A percentile compares a stretch with the other conserved stretches of the same genome.
Conservation (phyloP, 2,329 filamentous ascomycete species). For the Aspergillus quadrilineatus region DNA sequence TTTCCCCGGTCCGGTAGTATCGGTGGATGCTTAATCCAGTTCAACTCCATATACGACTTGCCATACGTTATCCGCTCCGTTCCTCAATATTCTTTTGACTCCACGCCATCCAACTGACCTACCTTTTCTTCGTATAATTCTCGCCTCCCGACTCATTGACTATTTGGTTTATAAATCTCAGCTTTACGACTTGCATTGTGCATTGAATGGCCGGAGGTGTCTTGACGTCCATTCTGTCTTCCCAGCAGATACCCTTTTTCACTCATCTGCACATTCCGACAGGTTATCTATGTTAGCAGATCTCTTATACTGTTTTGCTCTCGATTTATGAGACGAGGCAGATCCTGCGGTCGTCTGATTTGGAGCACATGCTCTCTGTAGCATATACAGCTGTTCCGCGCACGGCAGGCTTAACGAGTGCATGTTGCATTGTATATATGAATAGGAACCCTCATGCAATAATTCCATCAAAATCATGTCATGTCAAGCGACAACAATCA, state of each 20-base stretch:
- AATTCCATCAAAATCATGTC: neutral
- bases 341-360: neutral
- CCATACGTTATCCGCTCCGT: neutral
- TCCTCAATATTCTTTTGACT: neutral
- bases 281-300: neutral
- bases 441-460: conserved; percentile 10
- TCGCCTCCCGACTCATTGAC: conserved; percentile 14
- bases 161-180: conserved; percentile 7
- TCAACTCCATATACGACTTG: neutral
- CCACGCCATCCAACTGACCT: neutral
- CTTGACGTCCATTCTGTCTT: conserved; percentile 15
- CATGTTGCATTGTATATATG: conserved; percentile 6
- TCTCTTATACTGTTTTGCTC: neutral
- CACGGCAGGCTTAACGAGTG: neutral
- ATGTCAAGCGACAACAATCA: neutral
- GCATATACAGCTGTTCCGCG: neutral
- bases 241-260: conserved; percentile 37
- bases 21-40: conserved; percentile 32
- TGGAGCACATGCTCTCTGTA: neutral
- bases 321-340: neutral
- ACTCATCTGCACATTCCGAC: conserved; percentile 11
- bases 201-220: conserved; percentile 22
- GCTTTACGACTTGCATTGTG: neutral
- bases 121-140: neutral
- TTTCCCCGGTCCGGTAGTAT: conserved; percentile 28